Conservation (phyloP, 768 basidiomycete species). For the Phylloporus sp. region DNA sequence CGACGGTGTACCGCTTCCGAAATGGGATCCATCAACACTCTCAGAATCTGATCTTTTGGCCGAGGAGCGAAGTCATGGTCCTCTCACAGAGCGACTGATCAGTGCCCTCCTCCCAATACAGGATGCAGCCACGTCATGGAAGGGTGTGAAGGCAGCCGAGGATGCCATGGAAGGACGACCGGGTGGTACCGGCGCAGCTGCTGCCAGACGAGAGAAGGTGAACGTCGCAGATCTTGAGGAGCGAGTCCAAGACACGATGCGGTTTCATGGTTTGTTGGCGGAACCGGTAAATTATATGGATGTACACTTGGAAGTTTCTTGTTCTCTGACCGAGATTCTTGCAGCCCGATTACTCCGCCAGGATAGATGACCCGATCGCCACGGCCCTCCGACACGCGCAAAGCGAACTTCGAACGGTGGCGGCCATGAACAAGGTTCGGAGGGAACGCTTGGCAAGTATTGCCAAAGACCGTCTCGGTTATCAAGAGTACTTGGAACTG, state of each 20-base stretch:
- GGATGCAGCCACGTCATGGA: conserved; percentile 57
- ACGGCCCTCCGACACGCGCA: conserved; percentile 88
- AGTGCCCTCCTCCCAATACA: conserved; percentile 70
- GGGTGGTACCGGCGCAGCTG: conserved; percentile 75
- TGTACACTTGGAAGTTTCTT: conserved; percentile 1
- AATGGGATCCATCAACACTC: conserved; percentile 83
- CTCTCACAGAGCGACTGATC: conserved; percentile 80
- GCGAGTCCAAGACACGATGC: conserved; percentile 70
- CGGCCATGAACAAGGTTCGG: conserved; percentile 80
- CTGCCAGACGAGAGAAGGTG: conserved; percentile 67
- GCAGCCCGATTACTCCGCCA: conserved; percentile 70
- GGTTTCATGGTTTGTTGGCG: conserved; percentile 68
- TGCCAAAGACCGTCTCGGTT: conserved; percentile 83
- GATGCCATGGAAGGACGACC: conserved; percentile 83
- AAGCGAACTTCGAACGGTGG: conserved; percentile 68
- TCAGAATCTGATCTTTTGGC: conserved; percentile 62
- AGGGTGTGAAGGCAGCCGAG: conserved; percentile 78
- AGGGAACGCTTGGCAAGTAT: conserved; percentile 67
- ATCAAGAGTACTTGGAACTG: conserved; percentile 84
- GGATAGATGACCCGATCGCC: conserved; percentile 93
- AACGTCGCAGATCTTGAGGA: conserved; percentile 79
- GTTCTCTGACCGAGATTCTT: conserved; percentile 20
- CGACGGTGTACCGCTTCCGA: conserved; percentile 44
- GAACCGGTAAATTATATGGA: conserved; percentile 54
- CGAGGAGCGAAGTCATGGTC: conserved; percentile 83